Base-by-base conservation (phyloP, 2,329 filamentous ascomycete species). In the Trichoderma guizhouense region DNA sequence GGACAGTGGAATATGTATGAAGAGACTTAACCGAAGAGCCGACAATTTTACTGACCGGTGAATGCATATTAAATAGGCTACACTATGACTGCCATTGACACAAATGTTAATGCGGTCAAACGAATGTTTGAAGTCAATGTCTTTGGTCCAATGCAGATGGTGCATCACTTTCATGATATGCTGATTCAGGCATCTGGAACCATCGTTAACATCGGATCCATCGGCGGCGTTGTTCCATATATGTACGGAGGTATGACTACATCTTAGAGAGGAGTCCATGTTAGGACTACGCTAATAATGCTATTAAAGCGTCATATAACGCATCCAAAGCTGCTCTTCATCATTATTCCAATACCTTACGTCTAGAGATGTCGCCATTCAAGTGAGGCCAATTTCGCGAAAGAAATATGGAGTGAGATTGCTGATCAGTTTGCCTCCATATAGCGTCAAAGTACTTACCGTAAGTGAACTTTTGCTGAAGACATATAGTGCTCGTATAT, bases 51-150 rank as follows among this genome's bases (percentile, higher is more conserved):
- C 39, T 43, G 15, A 43, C 39, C 1, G 39, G 7, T 43, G 39
- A 3, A 43, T n/a, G 7, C 3, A 9, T 7, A n/a, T 18, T 7
- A n/a, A 8, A 12, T 61, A 79, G 78, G 18, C 74, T 75, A 73
- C 69, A 76, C 73, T 32, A 74, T 76, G 75, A 78, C 79, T 12
- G 74, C 77, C 12, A 71, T 80, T 3, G 80, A 82, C 66, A 72
- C 76, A 28, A 74, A 78, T 7, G 71, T 80, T 1, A 76, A 78
- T 5, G 74, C 79, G 11, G 81, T 79, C 8, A 79, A 78, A 34
- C 74, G 74, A 32, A 73, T 84, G 65, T 84, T 83, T 72, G 82
- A 85, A 8, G 77, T 83, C 55, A 86, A 86, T 72, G 75, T 84
- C 34, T 84, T 81, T 76, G 82, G 81, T 0, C 72, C 78, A 1